Evolutionary conservation across 2,329 filamentous ascomycete genomes (phyloP), one percentile per base, ranked within the genome.

Genomic region (Hypocreales sp.): DNA sequence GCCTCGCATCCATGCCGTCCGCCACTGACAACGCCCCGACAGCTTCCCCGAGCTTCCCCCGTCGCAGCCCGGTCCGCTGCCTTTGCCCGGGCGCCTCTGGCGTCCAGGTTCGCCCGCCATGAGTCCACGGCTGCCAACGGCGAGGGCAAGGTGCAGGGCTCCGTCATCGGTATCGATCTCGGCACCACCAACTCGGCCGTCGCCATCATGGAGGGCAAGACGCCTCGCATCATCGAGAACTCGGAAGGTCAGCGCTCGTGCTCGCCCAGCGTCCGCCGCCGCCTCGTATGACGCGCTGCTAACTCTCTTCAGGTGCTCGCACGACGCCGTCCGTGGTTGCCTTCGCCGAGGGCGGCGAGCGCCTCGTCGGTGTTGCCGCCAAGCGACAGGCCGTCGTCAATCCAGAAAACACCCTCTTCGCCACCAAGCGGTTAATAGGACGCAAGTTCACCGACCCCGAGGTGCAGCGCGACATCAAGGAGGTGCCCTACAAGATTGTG

Each of bases 321-420:
- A 55, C 51, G 16, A 55, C 51, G 13, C 51, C 87, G 28, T 95
- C 87, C 31, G 84, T 94, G 31, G 87, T 95, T 39, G 90, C 81
- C 46, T 95, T 95, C 57, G 78, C 86, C 40, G 79, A 92, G 63
- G 84, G 93, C 53, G 86, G 86, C 41, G 87, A 95, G 71, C 79
- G 87, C 51, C 70, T 95, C 37, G 87, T 95, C 41, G 87, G 87
- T 79, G 84, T 94, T 42, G 83, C 87, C 36, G 87, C 87, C 47
- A 95, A 95, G 74, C 84, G 86, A 51, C 87, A 95, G 65, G 87
- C 86, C 39, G 87, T 94, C 45, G 86, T 95, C 48, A 95, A 95
- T 69, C 87, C 87, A 35, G 86, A 94, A 61, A 94, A 94, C 69
- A 95, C 87, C 32, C 75, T 95, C 33, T 95, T 94, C 57, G 87